Evolutionary conservation across 1,284 basidiomycete species (phyloP).

Genomic region (Inonotus obliquus): DNA sequence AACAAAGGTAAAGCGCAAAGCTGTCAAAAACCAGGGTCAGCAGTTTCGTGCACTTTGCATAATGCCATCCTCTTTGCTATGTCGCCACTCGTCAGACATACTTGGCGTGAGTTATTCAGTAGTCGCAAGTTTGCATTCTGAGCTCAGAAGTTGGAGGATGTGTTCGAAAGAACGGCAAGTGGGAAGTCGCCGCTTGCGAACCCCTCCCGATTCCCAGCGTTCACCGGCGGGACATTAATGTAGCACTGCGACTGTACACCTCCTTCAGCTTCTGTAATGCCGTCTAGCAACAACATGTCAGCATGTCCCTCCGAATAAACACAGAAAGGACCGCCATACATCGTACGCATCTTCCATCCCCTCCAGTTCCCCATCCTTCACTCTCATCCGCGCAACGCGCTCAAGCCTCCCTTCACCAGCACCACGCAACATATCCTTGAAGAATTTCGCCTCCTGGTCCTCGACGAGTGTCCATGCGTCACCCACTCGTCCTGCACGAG

Average conservation of each 20-base stretch:
- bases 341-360: slow-evolving; percentile 50
- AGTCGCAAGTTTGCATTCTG: no score
- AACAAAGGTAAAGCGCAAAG: no score
- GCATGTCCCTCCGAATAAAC: neutral
- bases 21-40: no score
- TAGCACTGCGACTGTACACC: slow-evolving; percentile 27
- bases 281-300: slow-evolving; percentile 24
- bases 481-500: slow-evolving; percentile 82
- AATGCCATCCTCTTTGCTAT: no score
- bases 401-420: slow-evolving; percentile 60
- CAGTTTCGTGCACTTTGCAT: no score
- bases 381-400: slow-evolving; percentile 67
- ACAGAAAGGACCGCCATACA: slow-evolving; percentile 20
- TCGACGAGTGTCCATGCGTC: no score
- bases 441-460: slow-evolving; percentile 90
- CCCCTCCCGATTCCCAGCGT: no score
- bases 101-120: no score
- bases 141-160: no score
- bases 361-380: slow-evolving; percentile 61
- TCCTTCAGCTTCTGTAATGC: slow-evolving; percentile 36
- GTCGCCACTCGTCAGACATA: no score
- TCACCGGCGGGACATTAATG: neutral
- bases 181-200: no score
- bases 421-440: slow-evolving; percentile 80
- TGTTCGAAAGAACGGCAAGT: no score